Evolutionary conservation across 768 basidiomycete species (phyloP), one percentile per base, ranked within the genome.

Genomic region (Cystofilobasidium bisporidii): DNA sequence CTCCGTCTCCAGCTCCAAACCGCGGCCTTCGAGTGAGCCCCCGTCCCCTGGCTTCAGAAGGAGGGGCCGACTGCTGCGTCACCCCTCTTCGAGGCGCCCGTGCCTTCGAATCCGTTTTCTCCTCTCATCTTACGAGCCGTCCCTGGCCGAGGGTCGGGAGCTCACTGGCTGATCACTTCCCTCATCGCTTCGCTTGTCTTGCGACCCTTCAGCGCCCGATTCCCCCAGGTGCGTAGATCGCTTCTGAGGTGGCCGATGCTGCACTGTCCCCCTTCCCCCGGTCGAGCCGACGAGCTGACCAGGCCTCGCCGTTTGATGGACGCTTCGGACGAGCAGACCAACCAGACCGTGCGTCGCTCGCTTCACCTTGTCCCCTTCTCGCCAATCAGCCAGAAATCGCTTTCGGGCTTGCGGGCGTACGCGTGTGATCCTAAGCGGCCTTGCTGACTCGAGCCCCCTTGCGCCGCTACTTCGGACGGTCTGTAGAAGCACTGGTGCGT

Each of bases 401-500:
- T n/a, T n/a, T n/a, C n/a, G n/a, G n/a, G n/a, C n/a, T n/a, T n/a
- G n/a, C n/a, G n/a, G n/a, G n/a, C n/a, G n/a, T n/a, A n/a, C n/a
- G n/a, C n/a, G n/a, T n/a, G n/a, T n/a, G n/a, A n/a, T n/a, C n/a
- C n/a, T n/a, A n/a, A n/a, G n/a, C n/a, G n/a, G n/a, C n/a, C 57
- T 32, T 12, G 43, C 63, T 53, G 41, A 40, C 41, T 74, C 74
- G 63, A 73, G 71, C 67, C 76, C 79, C 76, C 79, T 78, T 28
- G 1, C 36, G 77, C 78, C 72, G 75, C 73, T 12, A 36, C 5
- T 36, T 5, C 12, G 36, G 36, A 36, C 36, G n/a, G 12, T 72
- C 92, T 96, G 82, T 94, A 99, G 81, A 85, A 86, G 77, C 92
- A 97, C 81, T 99, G 96, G 94, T 92, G 72, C 70, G 82, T 77